Percentiles rank a stretch among this genome's conserved stretches.
phyloP scores from a whole-genome alignment of 208 protist genomes.

The Leishmania turanica region DNA sequence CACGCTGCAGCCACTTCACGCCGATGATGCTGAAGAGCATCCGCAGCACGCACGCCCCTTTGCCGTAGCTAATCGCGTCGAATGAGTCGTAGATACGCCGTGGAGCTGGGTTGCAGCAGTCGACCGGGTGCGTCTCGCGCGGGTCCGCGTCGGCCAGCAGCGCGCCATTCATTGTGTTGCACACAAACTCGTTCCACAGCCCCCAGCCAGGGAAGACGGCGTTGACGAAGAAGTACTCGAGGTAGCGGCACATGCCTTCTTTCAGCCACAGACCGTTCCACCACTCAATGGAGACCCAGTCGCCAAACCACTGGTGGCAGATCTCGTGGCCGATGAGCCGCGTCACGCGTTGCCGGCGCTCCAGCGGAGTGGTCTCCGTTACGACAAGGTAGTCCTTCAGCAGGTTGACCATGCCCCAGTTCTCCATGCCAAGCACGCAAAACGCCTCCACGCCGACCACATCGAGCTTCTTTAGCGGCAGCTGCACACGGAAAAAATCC shows the following conservation, averaged over 20 bases:
- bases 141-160: constrained; percentile 43
- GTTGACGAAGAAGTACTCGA: constrained; percentile 89
- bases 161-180: constrained; percentile 43
- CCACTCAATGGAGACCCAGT: constrained; percentile 94
- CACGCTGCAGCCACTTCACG: constrained; percentile 30
- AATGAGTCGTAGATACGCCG: constrained; percentile 50
- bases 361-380: constrained; percentile 46
- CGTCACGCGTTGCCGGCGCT: constrained; percentile 79
- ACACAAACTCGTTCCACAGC: constrained; percentile 74
- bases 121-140: constrained; percentile 47
- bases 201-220: constrained; percentile 82
- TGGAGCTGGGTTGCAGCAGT: constrained; percentile 39
- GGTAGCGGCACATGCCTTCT: constrained; percentile 96
- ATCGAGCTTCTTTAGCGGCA: constrained; percentile 94
- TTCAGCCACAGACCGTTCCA: constrained; percentile 97
- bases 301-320: constrained; percentile 95
- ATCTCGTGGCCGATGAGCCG: constrained; percentile 94
- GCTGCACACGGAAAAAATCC: constrained; percentile 86
- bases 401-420: constrained; percentile 93
- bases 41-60: constrained; percentile 74
- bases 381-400: constrained; percentile 69
- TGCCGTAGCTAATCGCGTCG: constrained; percentile 76
- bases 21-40: constrained; percentile 72
- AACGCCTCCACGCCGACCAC: constrained; percentile 48
- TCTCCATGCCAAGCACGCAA: constrained; percentile 77